Conservation (phyloP, 257 asterid genomes). For the Vinca minor region DNA sequence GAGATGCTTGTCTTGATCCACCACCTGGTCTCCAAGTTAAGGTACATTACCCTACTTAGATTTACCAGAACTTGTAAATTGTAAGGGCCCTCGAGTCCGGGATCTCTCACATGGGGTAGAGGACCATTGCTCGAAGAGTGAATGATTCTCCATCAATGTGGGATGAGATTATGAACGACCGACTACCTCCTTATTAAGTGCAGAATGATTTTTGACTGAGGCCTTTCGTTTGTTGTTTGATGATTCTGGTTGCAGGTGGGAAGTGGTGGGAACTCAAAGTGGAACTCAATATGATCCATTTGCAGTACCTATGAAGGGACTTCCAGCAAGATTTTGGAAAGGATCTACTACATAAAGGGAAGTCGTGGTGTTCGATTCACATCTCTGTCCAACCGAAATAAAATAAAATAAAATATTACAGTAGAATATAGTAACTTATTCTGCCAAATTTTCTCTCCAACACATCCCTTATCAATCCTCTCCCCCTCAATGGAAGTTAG, state of each 20-base stretch:
- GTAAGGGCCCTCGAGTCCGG: no score
- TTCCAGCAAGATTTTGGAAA: constrained; percentile 61
- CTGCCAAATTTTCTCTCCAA: neutral
- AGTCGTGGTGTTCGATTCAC: no score
- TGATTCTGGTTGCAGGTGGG: constrained; percentile 55
- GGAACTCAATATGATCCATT: constrained; percentile 72
- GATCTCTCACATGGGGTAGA: no score
- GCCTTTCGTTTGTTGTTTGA: no score
- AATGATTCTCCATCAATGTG: neutral
- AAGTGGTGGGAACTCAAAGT: constrained; percentile 49
- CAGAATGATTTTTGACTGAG: constrained; percentile 21
- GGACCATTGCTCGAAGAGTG: no score
- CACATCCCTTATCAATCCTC: neutral
- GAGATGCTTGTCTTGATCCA: constrained; percentile 70
- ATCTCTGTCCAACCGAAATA: neutral
- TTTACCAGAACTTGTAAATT: no score
- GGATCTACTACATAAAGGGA: constrained; percentile 28
- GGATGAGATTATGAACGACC: no score
- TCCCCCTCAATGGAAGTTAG: constrained; percentile 1
- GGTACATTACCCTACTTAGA: constrained; percentile 29
- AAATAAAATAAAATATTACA: neutral
- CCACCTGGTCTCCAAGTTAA: constrained; percentile 60
- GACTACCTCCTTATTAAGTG: no score
- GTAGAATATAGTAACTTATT: neutral
- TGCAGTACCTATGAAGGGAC: constrained; percentile 72